Base-by-base conservation (phyloP, 805 yeast genomes). In the Saturnispora kantuleensis region DNA sequence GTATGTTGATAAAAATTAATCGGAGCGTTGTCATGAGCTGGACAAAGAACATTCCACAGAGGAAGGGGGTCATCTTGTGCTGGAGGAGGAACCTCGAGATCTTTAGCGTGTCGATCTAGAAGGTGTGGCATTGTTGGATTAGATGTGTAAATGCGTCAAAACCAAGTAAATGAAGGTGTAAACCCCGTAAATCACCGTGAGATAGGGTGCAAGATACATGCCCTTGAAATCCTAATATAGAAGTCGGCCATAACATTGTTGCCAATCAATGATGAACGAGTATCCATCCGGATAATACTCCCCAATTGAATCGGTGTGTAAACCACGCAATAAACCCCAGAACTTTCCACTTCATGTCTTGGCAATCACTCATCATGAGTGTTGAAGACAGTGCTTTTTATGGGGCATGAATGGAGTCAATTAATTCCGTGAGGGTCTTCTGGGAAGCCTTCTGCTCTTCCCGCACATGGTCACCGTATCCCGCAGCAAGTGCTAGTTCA, bases 211-310 rank as follows among this genome's bases (percentile, higher is more conserved):
- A 17, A 56, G 38, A 34, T 54, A 56, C 38, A 63, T 36, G 39
- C 52, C 50, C 18, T 50, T 50, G 39, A 57, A 63, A 38, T 63
- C 66, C 8, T 54, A 51, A 4, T 55, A 55, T 13, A 56, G 37
- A 32, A 63, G 48, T 32, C 48, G 41, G 30, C 67, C 67, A 46
- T 50, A 60, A 6, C 59, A 48, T 46, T 62, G 66, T 15, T 44
- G 50, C 67, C 67, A 63, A 37, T 55, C 58, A 21, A 32, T 26
- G 2, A 8, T 3, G 12, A 39, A 21, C 3, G 26, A 5, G 11
- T 13, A 1, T 10, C 18, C 32, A 31, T 12, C 38, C 10, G 10
- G 32, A 11, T 39, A 47, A 5, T 33, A 18, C 11, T 40, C 47
- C 13, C 54, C 50, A 10, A 56, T 42, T 2, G 47, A 45, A 6